Evolutionary conservation across 805 yeast genomes (phyloP).

Genomic region (Schwanniomyces vanrijiae): DNA sequence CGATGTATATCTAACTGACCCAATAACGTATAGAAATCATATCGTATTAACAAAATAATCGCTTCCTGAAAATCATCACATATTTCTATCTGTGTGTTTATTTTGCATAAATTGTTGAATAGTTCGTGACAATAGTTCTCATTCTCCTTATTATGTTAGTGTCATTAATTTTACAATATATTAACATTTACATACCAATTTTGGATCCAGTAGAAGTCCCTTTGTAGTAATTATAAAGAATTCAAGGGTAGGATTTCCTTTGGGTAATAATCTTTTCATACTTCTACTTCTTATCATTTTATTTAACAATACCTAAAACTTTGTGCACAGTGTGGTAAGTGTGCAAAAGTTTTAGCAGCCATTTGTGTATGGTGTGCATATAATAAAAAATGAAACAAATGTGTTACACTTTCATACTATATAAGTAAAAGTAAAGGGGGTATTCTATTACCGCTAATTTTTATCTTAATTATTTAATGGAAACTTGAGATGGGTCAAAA

Average conservation of each 20-base stretch:
- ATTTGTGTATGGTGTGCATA: constrained; percentile 8
- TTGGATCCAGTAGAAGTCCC: not conserved
- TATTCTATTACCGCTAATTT: not conserved
- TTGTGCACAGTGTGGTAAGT: not conserved
- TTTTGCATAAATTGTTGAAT: constrained; percentile 2
- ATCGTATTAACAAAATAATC: constrained; percentile 4
- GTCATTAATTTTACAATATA: not conserved
- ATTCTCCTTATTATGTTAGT: not conserved
- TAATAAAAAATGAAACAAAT: constrained; percentile 4
- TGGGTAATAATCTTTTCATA: not conserved
- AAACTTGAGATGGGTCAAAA: not conserved
- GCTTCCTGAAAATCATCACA: not conserved
- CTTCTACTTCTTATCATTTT: not conserved
- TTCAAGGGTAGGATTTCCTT: constrained; percentile 6
- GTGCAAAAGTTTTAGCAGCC: constrained; percentile 8
- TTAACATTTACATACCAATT: not conserved
- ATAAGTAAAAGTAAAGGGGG: not conserved
- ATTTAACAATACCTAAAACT: not conserved
- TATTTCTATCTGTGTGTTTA: constrained; percentile 2
- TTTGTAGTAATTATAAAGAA: constrained; percentile 7
- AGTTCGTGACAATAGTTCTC: not conserved
- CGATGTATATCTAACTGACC: constrained; percentile 4
- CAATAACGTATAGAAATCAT: constrained; percentile 7
- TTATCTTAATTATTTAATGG: not conserved
- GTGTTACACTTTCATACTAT: constrained; percentile 1